Evolutionary conservation across 352 stramenopile species (phyloP).

Genomic region (Saprolegnia parasitica): DNA sequence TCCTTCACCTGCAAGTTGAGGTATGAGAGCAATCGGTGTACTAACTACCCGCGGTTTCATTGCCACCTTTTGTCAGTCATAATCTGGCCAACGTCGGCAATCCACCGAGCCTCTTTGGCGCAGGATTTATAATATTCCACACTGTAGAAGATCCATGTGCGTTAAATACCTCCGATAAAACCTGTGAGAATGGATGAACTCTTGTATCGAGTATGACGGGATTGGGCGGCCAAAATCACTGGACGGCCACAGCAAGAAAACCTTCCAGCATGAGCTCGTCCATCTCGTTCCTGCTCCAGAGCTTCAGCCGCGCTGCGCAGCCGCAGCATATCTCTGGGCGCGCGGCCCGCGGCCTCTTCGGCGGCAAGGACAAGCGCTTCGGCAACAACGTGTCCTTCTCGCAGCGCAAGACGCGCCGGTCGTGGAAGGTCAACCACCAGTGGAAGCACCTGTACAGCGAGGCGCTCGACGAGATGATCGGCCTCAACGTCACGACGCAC

Average conservation of each 20-base stretch:
- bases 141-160: no score
- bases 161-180: neutral
- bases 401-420: slow-evolving; percentile 88
- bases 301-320: slow-evolving; percentile 53
- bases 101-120: no score
- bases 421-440: slow-evolving; percentile 93
- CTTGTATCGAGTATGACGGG: neutral
- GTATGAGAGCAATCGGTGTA: no score
- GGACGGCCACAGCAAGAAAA: slow-evolving; percentile 8
- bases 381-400: slow-evolving; percentile 95
- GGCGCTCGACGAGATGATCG: slow-evolving; percentile 90
- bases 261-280: slow-evolving; percentile 13
- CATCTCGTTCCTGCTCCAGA: slow-evolving; percentile 36
- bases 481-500: slow-evolving; percentile 90
- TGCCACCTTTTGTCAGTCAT: no score
- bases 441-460: slow-evolving; percentile 86
- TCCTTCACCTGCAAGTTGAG: no score
- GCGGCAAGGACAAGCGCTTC: slow-evolving; percentile 90
- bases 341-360: slow-evolving; percentile 86
- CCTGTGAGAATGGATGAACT: neutral
- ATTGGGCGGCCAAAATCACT: slow-evolving; percentile 13
- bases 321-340: slow-evolving; percentile 71
- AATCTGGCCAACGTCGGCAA: no score
- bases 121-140: no score
- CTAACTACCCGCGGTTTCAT: no score